A percentile compares a stretch with the other conserved stretches of the same genome.
phyloP scores from a whole-genome alignment of 2,329 filamentous ascomycete genomes.

The Talaromyces funiculosus region DNA sequence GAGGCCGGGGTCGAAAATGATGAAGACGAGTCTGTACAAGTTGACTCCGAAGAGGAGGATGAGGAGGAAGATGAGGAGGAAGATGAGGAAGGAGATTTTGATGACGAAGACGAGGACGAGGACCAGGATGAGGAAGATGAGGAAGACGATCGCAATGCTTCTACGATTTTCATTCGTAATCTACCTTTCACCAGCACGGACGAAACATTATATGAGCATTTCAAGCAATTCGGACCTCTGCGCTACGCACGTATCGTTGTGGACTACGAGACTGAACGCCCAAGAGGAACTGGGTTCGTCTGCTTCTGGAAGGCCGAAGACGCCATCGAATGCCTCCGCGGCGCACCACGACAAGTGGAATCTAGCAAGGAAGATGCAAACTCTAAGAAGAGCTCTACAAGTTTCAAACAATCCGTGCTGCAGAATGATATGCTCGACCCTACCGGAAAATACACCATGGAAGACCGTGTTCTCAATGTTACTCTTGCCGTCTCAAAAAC shows the following conservation, averaged over 20 bases:
- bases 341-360: slow-evolving; percentile 57
- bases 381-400: slow-evolving; percentile 36
- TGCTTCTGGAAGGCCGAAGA: slow-evolving; percentile 79
- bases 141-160: slow-evolving; percentile 54
- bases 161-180: slow-evolving; percentile 88
- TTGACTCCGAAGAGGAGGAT: slow-evolving; percentile 37
- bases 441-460: slow-evolving; percentile 79
- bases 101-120: slow-evolving; percentile 36
- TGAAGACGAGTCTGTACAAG: slow-evolving; percentile 34
- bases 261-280: slow-evolving; percentile 76
- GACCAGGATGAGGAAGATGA: slow-evolving; percentile 42
- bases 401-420: slow-evolving; percentile 71
- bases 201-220: slow-evolving; percentile 75
- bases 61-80: slow-evolving; percentile 44
- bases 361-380: slow-evolving; percentile 39
- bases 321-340: slow-evolving; percentile 68
- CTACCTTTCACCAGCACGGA: slow-evolving; percentile 85
- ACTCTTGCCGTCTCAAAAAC: slow-evolving; percentile 77
- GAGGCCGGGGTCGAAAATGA: slow-evolving; percentile 38
- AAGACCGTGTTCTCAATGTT: slow-evolving; percentile 80
- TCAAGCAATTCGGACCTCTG: slow-evolving; percentile 78
- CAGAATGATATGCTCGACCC: slow-evolving; percentile 80
- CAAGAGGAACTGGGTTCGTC: slow-evolving; percentile 89
- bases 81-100: slow-evolving; percentile 38
- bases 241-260: slow-evolving; percentile 89